These are phyloP conservation scores for Fomitopsis pulvina DNA, from an alignment of 768 basidiomycete genomes.

Conservation along the genomic window DNA sequence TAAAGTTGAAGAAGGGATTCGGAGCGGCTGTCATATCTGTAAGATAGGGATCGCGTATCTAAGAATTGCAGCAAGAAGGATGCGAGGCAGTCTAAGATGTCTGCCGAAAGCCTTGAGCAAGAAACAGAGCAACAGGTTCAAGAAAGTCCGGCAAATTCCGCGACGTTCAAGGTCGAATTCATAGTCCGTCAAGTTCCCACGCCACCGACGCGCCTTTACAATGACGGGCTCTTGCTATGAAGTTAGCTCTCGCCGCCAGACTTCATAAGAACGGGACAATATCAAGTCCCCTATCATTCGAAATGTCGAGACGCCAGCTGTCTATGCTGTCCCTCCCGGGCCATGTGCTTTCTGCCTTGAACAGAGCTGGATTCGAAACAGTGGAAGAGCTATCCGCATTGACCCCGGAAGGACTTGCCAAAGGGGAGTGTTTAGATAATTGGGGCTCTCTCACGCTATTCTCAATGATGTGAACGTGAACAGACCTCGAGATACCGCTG, in stretches of 20 bases:
- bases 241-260: not conserved
- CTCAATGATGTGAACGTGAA: not conserved
- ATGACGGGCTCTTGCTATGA: too few species aligned
- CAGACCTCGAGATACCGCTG: conserved; percentile 47
- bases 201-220: conserved; percentile 14
- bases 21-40: conserved; percentile 5
- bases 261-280: not conserved
- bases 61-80: conserved; percentile 14
- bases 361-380: conserved; percentile 51
- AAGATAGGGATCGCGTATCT: conserved; percentile 14
- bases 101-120: not conserved
- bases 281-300: too few species aligned
- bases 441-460: not conserved
- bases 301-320: conserved; percentile 34
- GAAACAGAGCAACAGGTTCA: conserved; percentile 5
- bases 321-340: conserved; percentile 42
- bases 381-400: conserved; percentile 41
- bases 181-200: conserved; percentile 14
- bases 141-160: conserved; percentile 17
- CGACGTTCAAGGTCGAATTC: conserved; percentile 7
- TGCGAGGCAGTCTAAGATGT: conserved; percentile 9
- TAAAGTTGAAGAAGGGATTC: conserved; percentile 29
- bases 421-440: conserved; percentile 27
- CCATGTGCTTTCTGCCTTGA: conserved; percentile 39
- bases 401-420: conserved; percentile 40